Evolutionary conservation across 139 green algal species (phyloP).

Genomic region (Penium margaritaceum): DNA sequence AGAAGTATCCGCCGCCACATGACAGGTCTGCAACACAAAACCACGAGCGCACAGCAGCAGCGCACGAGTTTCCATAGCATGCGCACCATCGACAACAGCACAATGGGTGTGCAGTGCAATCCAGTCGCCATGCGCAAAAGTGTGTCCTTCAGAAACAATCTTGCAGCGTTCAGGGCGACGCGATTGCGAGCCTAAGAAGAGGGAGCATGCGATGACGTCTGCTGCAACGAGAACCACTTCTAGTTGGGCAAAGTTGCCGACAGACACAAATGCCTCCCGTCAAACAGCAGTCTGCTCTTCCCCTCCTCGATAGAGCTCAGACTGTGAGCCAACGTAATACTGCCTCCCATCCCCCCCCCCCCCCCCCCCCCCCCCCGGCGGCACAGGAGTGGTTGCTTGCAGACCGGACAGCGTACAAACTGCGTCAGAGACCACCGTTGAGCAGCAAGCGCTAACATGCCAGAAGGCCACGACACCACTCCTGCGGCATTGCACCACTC

Average conservation of each 20-base stretch:
- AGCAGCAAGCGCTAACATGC: background rate
- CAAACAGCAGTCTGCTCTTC: too few species aligned
- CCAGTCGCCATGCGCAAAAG: background rate
- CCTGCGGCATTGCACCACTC: too few species aligned
- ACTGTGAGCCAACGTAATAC: too few species aligned
- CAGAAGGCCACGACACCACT: too few species aligned
- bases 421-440: background rate
- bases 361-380: too few species aligned
- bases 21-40: conserved; percentile 13
- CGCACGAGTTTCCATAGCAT: background rate
- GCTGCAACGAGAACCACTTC: too few species aligned
- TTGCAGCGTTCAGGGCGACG: background rate
- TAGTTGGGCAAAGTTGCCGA: too few species aligned
- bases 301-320: too few species aligned
- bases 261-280: too few species aligned
- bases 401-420: background rate
- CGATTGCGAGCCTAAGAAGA: background rate
- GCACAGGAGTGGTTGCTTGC: too few species aligned
- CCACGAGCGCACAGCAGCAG: conserved; percentile 1
- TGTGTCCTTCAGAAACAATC: background rate
- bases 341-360: too few species aligned
- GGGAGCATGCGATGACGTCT: background rate
- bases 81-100: background rate
- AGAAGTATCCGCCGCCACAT: conserved; percentile 4
- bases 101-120: background rate